phyloP scores from a whole-genome alignment of 1,284 basidiomycete genomes.

The Xerocomus minutiporus region DNA sequence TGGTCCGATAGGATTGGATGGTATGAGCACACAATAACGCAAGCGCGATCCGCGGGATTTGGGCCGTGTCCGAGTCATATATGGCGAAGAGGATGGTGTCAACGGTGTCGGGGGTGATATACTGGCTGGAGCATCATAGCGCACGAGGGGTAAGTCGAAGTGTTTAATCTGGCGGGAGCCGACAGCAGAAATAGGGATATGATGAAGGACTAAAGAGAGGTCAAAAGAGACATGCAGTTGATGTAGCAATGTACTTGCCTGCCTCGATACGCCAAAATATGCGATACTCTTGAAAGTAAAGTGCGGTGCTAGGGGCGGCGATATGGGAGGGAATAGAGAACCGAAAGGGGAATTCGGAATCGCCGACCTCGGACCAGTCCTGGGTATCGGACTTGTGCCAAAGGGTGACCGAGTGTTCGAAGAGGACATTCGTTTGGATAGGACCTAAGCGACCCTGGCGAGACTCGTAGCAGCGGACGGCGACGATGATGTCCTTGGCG shows the following conservation, averaged over 20 bases:
- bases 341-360: slow-evolving; percentile 65
- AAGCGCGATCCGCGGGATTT: slow-evolving; percentile 46
- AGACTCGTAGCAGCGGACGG: slow-evolving; percentile 75
- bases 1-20: slow-evolving; percentile 49
- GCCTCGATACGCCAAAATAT: slow-evolving; percentile 81
- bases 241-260: slow-evolving; percentile 42
- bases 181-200: slow-evolving; percentile 58
- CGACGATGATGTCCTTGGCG: slow-evolving; percentile 59
- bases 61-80: slow-evolving; percentile 38
- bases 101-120: slow-evolving; percentile 30
- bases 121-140: slow-evolving; percentile 52
- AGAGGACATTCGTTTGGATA: slow-evolving; percentile 57
- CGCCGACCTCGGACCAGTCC: slow-evolving; percentile 56
- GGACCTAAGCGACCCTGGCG: slow-evolving; percentile 56
- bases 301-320: slow-evolving; percentile 62
- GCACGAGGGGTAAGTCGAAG: slow-evolving; percentile 61
- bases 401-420: slow-evolving; percentile 58
- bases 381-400: slow-evolving; percentile 61
- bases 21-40: slow-evolving; percentile 45
- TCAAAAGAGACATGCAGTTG: slow-evolving; percentile 12
- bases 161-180: slow-evolving; percentile 64
- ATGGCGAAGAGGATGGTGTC: slow-evolving; percentile 31
- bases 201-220: slow-evolving; percentile 52
- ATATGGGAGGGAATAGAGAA: slow-evolving; percentile 61
- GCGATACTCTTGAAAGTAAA: slow-evolving; percentile 69